A percentile compares a stretch with the other conserved stretches of the same genome.
phyloP scores from a whole-genome alignment of 805 yeast genomes.

The Kuraishia borneana region DNA sequence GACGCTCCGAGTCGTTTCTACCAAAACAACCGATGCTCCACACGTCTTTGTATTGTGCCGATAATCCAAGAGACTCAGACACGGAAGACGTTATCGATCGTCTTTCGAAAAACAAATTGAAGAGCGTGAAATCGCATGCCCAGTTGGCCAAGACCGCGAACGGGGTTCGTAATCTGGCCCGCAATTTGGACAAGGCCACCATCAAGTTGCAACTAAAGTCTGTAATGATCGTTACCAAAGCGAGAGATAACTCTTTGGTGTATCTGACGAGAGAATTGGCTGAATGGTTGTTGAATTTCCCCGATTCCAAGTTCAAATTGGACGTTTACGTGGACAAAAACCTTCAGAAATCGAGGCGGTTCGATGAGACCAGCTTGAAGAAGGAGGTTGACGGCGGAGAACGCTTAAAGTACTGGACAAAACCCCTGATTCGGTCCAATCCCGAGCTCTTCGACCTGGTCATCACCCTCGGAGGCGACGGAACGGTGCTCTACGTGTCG shows the following conservation, averaged over 20 bases:
- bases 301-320: slow-evolving; percentile 11
- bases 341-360: slow-evolving; percentile 49
- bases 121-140: slow-evolving; percentile 56
- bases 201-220: slow-evolving; percentile 59
- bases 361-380: slow-evolving; percentile 43
- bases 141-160: slow-evolving; percentile 73
- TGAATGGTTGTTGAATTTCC: slow-evolving; percentile 48
- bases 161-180: slow-evolving; percentile 68
- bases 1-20: slow-evolving; percentile 9
- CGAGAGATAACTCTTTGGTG: slow-evolving; percentile 70
- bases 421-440: slow-evolving; percentile 34
- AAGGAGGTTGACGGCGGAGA: slow-evolving; percentile 30
- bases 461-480: slow-evolving; percentile 92
- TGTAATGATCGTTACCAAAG: slow-evolving; percentile 80
- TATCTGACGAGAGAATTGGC: slow-evolving; percentile 70
- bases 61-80: slow-evolving; percentile 9
- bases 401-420: slow-evolving; percentile 59
- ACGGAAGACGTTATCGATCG: slow-evolving; percentile 4
- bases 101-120: slow-evolving; percentile 28
- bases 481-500: slow-evolving; percentile 85
- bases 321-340: slow-evolving; percentile 67
- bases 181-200: slow-evolving; percentile 58
- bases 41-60: slow-evolving; percentile 14
- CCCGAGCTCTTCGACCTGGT: slow-evolving; percentile 59
- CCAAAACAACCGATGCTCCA: slow-evolving; percentile 18